Evolutionary conservation across 2,329 filamentous ascomycete species (phyloP).

Genomic region (Cladophialophora exuberans): DNA sequence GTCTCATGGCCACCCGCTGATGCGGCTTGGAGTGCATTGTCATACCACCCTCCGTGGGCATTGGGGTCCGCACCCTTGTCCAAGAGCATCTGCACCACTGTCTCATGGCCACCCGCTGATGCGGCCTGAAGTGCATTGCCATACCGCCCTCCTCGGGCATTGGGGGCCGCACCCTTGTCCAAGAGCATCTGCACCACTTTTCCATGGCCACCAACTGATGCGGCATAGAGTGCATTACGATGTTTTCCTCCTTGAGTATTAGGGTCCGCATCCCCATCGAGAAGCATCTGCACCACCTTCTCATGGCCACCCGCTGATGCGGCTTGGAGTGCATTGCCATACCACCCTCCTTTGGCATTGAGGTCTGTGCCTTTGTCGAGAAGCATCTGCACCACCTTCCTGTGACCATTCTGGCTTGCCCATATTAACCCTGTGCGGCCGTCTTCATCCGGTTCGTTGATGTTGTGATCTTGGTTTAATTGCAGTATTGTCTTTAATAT

Average conservation of each 20-base stretch:
- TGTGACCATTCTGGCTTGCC: constrained; percentile 7
- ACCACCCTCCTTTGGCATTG: constrained; percentile 8
- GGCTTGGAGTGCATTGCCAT: constrained; percentile 8
- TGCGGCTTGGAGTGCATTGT: too few relatives aligned
- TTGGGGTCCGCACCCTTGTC: too few relatives aligned
- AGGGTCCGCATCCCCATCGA: neutral
- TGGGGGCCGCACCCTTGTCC: too few relatives aligned
- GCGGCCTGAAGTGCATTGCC: too few relatives aligned
- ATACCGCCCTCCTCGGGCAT: too few relatives aligned
- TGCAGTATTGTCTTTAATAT: constrained; percentile 2
- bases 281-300: constrained; percentile 17
- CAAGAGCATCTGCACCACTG: constrained; percentile 13
- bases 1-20: too few relatives aligned
- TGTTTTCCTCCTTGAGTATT: too few relatives aligned
- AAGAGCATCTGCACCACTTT: constrained; percentile 16
- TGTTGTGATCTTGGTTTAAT: neutral
- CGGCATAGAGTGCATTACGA: too few relatives aligned
- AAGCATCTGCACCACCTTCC: constrained; percentile 19
- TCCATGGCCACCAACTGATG: too few relatives aligned
- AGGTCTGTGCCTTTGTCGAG: constrained; percentile 12
- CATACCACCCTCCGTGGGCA: too few relatives aligned
- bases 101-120: too few relatives aligned
- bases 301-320: constrained; percentile 12
- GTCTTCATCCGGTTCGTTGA: neutral
- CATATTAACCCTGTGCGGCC: constrained; percentile 1